Conservation (phyloP, 2,329 filamentous ascomycete genomes). For the Cladosporium phlei region DNA sequence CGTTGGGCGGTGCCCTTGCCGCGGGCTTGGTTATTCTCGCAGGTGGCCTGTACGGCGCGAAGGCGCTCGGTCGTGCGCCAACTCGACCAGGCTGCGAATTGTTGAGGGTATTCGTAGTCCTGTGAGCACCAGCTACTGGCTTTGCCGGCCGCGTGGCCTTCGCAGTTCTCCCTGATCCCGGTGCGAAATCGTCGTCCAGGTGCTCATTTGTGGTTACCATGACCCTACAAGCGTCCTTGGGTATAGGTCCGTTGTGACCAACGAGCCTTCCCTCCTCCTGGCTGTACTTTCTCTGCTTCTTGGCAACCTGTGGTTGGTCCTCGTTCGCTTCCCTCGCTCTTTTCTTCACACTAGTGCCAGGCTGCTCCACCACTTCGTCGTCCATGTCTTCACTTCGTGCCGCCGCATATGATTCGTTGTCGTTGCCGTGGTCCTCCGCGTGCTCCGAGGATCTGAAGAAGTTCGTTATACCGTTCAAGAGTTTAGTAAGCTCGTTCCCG, state of each 20-base stretch:
- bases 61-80: neutral
- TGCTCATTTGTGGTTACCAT: no score
- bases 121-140: neutral
- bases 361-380: neutral
- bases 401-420: neutral
- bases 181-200: no score
- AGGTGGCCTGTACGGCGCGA: neutral
- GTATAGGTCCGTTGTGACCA: no score
- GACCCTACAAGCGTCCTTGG: no score
- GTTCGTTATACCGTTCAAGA: neutral
- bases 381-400: neutral
- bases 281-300: no score
- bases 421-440: neutral
- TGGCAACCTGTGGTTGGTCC: no score
- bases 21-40: neutral
- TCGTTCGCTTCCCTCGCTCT: no score
- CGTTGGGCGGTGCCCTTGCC: neutral
- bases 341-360: neutral
- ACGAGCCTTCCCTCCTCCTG: no score
- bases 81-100: neutral
- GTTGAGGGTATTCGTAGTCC: neutral
- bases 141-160: neutral
- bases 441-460: neutral
- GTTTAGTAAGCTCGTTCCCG: neutral
- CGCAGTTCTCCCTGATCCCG: no score